phyloP scores from a whole-genome alignment of 2,329 filamentous ascomycete species.

The Aaosphaeria arxii region DNA sequence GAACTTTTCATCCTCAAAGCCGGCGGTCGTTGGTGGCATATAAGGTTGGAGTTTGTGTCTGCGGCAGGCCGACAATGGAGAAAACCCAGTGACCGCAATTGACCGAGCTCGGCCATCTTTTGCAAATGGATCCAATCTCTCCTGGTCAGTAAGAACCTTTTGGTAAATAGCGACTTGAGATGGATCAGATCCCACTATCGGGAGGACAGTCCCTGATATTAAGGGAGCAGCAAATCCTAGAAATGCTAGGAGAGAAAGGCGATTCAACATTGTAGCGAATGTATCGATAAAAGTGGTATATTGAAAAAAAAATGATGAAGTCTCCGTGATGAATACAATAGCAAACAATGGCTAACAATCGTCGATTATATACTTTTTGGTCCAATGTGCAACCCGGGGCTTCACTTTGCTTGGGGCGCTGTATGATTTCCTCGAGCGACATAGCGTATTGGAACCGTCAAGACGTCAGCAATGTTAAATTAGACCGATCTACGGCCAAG shows the following conservation, averaged over 20 bases:
- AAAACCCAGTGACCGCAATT: background rate
- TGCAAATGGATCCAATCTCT: background rate
- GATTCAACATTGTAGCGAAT: too few relatives aligned
- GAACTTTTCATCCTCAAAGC: slow-evolving; percentile 18
- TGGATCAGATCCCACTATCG: background rate
- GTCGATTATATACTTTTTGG: too few relatives aligned
- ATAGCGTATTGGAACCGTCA: too few relatives aligned
- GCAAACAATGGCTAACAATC: too few relatives aligned
- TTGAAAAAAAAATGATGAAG: too few relatives aligned
- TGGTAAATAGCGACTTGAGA: background rate
- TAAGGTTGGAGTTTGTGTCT: slow-evolving; percentile 4
- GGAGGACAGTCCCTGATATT: background rate
- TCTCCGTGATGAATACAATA: too few relatives aligned
- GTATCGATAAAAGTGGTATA: too few relatives aligned
- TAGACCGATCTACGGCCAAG: too few relatives aligned
- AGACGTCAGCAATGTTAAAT: too few relatives aligned
- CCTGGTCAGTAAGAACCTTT: background rate
- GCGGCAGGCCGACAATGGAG: background rate
- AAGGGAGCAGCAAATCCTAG: background rate
- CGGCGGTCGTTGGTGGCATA: slow-evolving; percentile 21
- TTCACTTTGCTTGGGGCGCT: too few relatives aligned
- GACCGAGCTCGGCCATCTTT: background rate
- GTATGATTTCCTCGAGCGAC: too few relatives aligned
- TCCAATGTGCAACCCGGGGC: too few relatives aligned
- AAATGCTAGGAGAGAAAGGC: background rate